Percentiles rank a stretch among this genome's conserved stretches.
phyloP scores from a whole-genome alignment of 495 filamentous ascomycete genomes.

The Hypoxylon rickii region DNA sequence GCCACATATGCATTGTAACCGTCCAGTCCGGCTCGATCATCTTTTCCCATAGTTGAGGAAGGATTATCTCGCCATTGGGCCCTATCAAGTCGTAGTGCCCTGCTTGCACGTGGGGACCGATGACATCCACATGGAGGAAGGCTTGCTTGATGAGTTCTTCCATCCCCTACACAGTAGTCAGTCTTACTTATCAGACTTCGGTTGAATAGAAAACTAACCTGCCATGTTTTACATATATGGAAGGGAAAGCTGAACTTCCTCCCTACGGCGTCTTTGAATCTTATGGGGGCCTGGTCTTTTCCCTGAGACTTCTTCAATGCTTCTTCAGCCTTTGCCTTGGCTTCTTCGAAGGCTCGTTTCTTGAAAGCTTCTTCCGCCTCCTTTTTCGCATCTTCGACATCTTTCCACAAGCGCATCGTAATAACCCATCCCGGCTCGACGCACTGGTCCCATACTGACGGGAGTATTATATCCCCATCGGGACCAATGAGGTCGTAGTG shows the following conservation, averaged over 20 bases:
- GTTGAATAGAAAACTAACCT: too few species aligned
- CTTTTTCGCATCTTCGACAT: constrained; percentile 42
- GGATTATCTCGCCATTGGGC: constrained; percentile 84
- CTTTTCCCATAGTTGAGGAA: constrained; percentile 85
- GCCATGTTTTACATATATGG: constrained; percentile 78
- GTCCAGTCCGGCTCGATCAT: constrained; percentile 85
- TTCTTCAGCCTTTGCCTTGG: constrained; percentile 55
- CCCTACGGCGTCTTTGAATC: constrained; percentile 88
- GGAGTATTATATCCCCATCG: constrained; percentile 85
- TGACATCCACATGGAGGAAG: constrained; percentile 81
- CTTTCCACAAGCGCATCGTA: constrained; percentile 91
- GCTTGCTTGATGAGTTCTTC: constrained; percentile 88
- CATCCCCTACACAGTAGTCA: constrained; percentile 67
- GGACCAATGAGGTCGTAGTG: constrained; percentile 86
- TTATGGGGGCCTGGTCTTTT: constrained; percentile 62
- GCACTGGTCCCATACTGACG: constrained; percentile 83
- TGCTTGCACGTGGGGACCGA: constrained; percentile 80
- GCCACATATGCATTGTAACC: constrained; percentile 98
- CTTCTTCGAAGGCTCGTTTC: constrained; percentile 51
- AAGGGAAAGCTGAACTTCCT: constrained; percentile 87
- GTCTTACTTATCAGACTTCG: too few species aligned
- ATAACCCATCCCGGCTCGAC: constrained; percentile 86
- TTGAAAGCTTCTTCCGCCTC: constrained; percentile 52
- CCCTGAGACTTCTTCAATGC: constrained; percentile 57
- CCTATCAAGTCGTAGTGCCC: constrained; percentile 86